phyloP scores from a whole-genome alignment of 495 filamentous ascomycete species.

The Aspergillus biplanus region DNA sequence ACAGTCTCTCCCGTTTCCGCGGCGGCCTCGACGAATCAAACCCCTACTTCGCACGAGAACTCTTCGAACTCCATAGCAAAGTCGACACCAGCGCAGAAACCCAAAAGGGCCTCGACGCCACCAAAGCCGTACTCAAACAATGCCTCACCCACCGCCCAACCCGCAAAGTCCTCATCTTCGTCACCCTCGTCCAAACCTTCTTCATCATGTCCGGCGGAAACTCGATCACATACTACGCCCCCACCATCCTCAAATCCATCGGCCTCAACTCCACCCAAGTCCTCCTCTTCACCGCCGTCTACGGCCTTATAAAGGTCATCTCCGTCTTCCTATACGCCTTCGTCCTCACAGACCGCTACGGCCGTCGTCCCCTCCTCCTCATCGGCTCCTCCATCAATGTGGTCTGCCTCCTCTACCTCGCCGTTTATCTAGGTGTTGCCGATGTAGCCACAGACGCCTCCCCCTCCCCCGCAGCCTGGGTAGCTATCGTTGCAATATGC shows the following conservation, averaged over 20 bases:
- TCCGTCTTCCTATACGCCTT: slow-evolving; percentile 32
- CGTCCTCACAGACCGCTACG: slow-evolving; percentile 27
- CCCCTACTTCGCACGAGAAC: slow-evolving; percentile 73
- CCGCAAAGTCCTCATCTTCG: slow-evolving; percentile 51
- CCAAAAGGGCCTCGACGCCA: slow-evolving; percentile 12
- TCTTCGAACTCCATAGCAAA: slow-evolving; percentile 74
- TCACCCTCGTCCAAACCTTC: slow-evolving; percentile 69
- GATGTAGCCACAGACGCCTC: slow-evolving; percentile 10
- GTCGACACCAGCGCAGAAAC: slow-evolving; percentile 56
- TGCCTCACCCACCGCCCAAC: slow-evolving; percentile 59
- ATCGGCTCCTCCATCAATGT: slow-evolving; percentile 29
- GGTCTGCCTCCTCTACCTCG: slow-evolving; percentile 25
- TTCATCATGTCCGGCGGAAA: slow-evolving; percentile 71
- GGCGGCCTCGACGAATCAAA: slow-evolving; percentile 56
- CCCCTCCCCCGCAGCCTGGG: slow-evolving; percentile 25
- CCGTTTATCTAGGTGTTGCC: slow-evolving; percentile 25
- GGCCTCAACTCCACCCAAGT: slow-evolving; percentile 54
- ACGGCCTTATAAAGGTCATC: slow-evolving; percentile 28
- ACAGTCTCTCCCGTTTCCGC: slow-evolving; percentile 64
- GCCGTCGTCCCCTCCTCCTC: slow-evolving; percentile 29
- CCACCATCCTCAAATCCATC: slow-evolving; percentile 67
- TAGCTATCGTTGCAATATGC: slow-evolving; percentile 32
- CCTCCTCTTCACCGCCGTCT: slow-evolving; percentile 32
- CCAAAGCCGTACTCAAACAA: slow-evolving; percentile 11
- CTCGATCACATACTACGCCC: slow-evolving; percentile 70